phyloP scores from a whole-genome alignment of 257 asterid genomes.

The Primulina tabacum region DNA sequence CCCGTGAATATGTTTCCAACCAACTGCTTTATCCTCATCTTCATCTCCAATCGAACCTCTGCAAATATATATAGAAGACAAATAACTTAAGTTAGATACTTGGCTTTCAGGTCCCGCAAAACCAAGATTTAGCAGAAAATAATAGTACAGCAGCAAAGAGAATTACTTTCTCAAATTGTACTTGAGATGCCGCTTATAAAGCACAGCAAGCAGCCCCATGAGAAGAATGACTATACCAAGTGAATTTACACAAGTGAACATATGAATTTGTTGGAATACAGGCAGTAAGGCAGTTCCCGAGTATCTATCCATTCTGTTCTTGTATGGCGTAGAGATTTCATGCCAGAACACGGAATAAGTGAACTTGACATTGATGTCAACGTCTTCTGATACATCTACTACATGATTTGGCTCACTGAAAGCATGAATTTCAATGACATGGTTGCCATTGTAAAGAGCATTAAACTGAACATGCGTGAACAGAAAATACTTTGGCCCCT shows the following conservation, averaged over 20 bases:
- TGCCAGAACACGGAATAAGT: slow-evolving; percentile 71
- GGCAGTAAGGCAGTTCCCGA: slow-evolving; percentile 52
- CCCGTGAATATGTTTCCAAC: slow-evolving; percentile 70
- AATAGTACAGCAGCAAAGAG: slow-evolving; percentile 27
- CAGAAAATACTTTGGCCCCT: slow-evolving; percentile 53
- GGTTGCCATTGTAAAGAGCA: slow-evolving; percentile 62
- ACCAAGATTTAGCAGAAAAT: slow-evolving; percentile 18
- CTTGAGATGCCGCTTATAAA: slow-evolving; percentile 62
- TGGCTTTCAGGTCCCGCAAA: slow-evolving; percentile 9
- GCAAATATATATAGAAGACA: slow-evolving; percentile 23
- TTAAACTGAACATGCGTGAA: slow-evolving; percentile 69
- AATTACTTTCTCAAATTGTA: slow-evolving; percentile 76
- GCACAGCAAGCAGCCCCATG: slow-evolving; percentile 52
- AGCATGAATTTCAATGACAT: slow-evolving; percentile 68
- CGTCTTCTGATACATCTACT: slow-evolving; percentile 63
- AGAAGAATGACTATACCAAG: slow-evolving; percentile 54
- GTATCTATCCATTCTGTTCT: slow-evolving; percentile 67
- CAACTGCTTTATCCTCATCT: slow-evolving; percentile 82
- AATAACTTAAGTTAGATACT: slow-evolving; percentile 14
- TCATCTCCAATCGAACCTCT: slow-evolving; percentile 72
- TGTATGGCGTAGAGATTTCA: slow-evolving; percentile 40
- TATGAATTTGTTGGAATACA: slow-evolving; percentile 52
- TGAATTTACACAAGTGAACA: slow-evolving; percentile 72
- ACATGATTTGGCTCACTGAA: slow-evolving; percentile 66
- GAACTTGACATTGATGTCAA: slow-evolving; percentile 48